These are phyloP conservation scores for Orbilia javanica DNA, from an alignment of 2,329 filamentous ascomycete species.

Conservation along the genomic window DNA sequence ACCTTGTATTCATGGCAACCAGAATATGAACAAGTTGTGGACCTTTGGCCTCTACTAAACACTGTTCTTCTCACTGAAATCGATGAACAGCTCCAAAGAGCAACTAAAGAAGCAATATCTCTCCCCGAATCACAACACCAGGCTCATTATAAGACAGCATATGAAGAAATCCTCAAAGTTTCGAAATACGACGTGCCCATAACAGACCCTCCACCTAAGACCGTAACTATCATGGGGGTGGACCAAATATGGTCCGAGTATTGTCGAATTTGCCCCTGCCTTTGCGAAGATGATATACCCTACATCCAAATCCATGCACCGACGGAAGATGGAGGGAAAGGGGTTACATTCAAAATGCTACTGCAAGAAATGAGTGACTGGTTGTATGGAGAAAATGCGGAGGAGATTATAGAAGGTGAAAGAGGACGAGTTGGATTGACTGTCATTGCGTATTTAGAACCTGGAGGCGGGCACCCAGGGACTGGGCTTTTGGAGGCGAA, in stretches of 20 bases:
- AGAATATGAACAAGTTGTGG: neutral
- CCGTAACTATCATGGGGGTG: neutral
- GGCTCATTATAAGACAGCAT: neutral
- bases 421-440: conserved; percentile 1
- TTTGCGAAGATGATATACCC: conserved; percentile 3
- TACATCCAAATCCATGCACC: neutral
- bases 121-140: neutral
- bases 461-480: neutral
- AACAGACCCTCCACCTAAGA: neutral
- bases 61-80: neutral
- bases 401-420: conserved; percentile 7
- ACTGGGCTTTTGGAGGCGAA: neutral
- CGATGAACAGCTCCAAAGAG: neutral
- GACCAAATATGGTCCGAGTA: conserved; percentile 2
- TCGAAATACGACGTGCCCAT: neutral
- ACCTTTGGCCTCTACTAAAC: neutral
- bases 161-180: neutral
- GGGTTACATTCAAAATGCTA: conserved; percentile 8
- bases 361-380: conserved; percentile 8
- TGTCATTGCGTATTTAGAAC: neutral
- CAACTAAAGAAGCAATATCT: neutral
- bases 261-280: neutral
- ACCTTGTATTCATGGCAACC: neutral
- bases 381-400: conserved; percentile 15
- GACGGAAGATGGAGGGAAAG: neutral